Percentiles rank a stretch among this genome's conserved stretches.
phyloP scores from a whole-genome alignment of 306 rosid genomes.

The Dicorynia guianensis region DNA sequence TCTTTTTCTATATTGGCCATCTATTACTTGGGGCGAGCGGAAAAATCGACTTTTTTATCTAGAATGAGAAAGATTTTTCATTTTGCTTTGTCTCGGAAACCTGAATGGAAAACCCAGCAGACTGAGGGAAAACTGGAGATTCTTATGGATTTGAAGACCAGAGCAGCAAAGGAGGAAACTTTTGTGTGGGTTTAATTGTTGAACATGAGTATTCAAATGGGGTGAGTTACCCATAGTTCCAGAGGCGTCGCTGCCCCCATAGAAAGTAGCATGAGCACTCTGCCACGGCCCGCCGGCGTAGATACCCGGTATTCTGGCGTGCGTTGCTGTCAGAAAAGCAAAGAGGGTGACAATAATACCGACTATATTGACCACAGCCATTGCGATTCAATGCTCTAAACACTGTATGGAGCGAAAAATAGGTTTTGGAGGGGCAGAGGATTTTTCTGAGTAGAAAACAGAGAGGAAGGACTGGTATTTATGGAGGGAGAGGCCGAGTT shows the following conservation, averaged over 20 bases:
- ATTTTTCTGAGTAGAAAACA: conserved; percentile 6
- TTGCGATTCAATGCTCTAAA: conserved; percentile 2
- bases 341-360: conserved; percentile 36
- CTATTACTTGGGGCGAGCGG: too few relatives aligned
- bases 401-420: neutral
- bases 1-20: too few relatives aligned
- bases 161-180: neutral
- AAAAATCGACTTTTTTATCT: too few relatives aligned
- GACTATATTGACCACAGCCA: conserved; percentile 42
- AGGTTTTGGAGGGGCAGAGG: neutral
- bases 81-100: too few relatives aligned
- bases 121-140: neutral
- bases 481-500: conserved; percentile 33
- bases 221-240: conserved; percentile 67
- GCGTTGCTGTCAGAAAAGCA: conserved; percentile 17
- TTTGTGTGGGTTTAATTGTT: neutral
- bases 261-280: conserved; percentile 72
- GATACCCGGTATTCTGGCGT: conserved; percentile 47
- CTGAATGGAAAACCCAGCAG: neutral
- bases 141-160: neutral
- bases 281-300: conserved; percentile 60
- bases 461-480: conserved; percentile 48
- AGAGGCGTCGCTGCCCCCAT: conserved; percentile 71
- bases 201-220: too few relatives aligned
- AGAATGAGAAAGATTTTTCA: neutral